A percentile compares a stretch with the other conserved stretches of the same genome.
Conservation (phyloP, 768 basidiomycete species). For the Cystobasidium tubakii region DNA sequence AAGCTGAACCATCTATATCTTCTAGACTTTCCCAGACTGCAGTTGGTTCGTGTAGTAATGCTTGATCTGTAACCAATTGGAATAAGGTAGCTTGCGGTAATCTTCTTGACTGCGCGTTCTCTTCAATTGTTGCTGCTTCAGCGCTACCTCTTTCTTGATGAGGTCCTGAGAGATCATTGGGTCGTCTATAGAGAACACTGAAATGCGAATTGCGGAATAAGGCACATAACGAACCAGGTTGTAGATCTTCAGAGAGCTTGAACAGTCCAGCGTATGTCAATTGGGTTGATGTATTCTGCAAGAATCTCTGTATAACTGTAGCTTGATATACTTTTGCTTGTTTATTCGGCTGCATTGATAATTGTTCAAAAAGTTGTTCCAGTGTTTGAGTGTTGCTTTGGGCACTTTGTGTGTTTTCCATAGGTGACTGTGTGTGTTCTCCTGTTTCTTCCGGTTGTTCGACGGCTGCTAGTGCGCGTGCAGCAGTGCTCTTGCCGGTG, state of each 20-base stretch:
- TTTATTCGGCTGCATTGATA: conserved; percentile 3
- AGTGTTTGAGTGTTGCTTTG: background rate
- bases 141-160: background rate
- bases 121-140: background rate
- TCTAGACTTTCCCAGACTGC: conserved; percentile 88
- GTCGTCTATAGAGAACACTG: conserved; percentile 65
- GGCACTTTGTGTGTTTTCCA: conserved; percentile 7
- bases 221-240: conserved; percentile 64
- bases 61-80: conserved; percentile 76
- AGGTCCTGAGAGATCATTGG: conserved; percentile 8
- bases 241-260: conserved; percentile 58
- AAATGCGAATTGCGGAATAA: conserved; percentile 87
- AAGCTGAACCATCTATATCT: conserved; percentile 73
- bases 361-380: conserved; percentile 4
- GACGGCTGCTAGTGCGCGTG: conserved; percentile 18
- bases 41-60: conserved; percentile 67
- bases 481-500: background rate
- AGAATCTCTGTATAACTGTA: conserved; percentile 51
- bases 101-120: background rate
- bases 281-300: conserved; percentile 69
- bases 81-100: conserved; percentile 59
- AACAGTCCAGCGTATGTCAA: conserved; percentile 83
- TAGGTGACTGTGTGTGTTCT: conserved; percentile 29
- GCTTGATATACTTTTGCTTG: conserved; percentile 29
- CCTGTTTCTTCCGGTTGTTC: conserved; percentile 47